These are phyloP conservation scores for Chamaenerion angustifolium DNA, from an alignment of 345 rosid species.

Conservation along the genomic window DNA sequence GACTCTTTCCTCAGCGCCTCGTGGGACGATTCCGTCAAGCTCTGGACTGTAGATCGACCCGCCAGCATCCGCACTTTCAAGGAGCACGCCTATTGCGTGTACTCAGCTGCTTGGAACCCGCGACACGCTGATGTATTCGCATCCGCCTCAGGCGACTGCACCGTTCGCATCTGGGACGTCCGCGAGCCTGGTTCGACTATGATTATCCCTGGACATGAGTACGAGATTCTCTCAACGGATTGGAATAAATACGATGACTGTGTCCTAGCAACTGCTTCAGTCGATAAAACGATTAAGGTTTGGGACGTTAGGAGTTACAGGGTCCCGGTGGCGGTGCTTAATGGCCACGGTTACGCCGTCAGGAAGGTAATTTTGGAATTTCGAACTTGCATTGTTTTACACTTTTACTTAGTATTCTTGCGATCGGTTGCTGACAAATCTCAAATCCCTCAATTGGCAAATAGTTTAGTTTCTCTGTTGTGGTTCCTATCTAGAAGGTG, in stretches of 20 bases:
- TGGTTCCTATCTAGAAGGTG: no score
- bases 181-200: conserved; percentile 82
- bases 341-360: conserved; percentile 80
- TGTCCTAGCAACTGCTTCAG: conserved; percentile 57
- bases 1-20: conserved; percentile 82
- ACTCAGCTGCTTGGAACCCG: conserved; percentile 76
- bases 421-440: no score
- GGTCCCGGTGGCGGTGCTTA: conserved; percentile 51
- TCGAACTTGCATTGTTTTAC: no score
- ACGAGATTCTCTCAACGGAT: conserved; percentile 64
- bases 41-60: conserved; percentile 86
- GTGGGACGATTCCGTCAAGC: conserved; percentile 87
- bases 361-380: conserved; percentile 19
- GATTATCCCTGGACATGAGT: conserved; percentile 84
- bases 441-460: no score
- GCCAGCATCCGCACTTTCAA: conserved; percentile 70
- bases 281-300: conserved; percentile 58
- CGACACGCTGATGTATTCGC: conserved; percentile 85
- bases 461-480: no score
- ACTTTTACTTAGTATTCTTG: no score
- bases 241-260: conserved; percentile 97
- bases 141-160: conserved; percentile 85
- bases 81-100: conserved; percentile 84
- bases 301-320: conserved; percentile 84
- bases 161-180: conserved; percentile 75